Conservation (phyloP, 768 basidiomycete species). For the Obba rivulosa region DNA sequence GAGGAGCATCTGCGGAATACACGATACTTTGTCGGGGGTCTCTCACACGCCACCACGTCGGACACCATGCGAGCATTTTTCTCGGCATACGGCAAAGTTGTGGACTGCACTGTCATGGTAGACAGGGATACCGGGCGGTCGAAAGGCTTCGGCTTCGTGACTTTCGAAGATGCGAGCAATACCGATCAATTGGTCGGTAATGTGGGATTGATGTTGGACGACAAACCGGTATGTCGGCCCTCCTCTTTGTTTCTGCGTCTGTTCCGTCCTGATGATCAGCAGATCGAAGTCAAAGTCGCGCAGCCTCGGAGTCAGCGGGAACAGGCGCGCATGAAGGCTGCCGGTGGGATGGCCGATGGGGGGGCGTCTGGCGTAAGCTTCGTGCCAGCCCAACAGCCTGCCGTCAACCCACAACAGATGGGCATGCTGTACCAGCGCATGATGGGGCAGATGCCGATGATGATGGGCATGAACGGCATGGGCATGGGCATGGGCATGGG, state of each 20-base stretch:
- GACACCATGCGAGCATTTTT: conserved; percentile 91
- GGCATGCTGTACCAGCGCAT: conserved; percentile 91
- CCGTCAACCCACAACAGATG: conserved; percentile 89
- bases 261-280: background rate
- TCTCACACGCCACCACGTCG: conserved; percentile 84
- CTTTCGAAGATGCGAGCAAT: conserved; percentile 84
- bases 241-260: background rate
- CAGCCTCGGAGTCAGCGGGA: conserved; percentile 82
- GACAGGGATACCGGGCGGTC: conserved; percentile 90
- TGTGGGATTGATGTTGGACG: conserved; percentile 84
- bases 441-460: conserved; percentile 41
- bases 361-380: conserved; percentile 19
- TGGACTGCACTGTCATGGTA: conserved; percentile 97
- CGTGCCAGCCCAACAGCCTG: conserved; percentile 32
- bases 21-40: conserved; percentile 92
- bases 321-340: conserved; percentile 23
- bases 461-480: conserved; percentile 17
- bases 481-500: conserved; percentile 26
- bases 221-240: conserved; percentile 67
- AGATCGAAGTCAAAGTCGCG: conserved; percentile 96
- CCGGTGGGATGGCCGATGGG: conserved; percentile 12
- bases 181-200: conserved; percentile 75
- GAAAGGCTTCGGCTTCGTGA: conserved; percentile 97
- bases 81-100: conserved; percentile 87
- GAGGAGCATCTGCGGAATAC: conserved; percentile 90